Percentiles rank a stretch among this genome's conserved stretches.
These are phyloP conservation scores for Trichophaea hybrida DNA, from an alignment of 2,329 filamentous ascomycete species.

Conservation along the genomic window DNA sequence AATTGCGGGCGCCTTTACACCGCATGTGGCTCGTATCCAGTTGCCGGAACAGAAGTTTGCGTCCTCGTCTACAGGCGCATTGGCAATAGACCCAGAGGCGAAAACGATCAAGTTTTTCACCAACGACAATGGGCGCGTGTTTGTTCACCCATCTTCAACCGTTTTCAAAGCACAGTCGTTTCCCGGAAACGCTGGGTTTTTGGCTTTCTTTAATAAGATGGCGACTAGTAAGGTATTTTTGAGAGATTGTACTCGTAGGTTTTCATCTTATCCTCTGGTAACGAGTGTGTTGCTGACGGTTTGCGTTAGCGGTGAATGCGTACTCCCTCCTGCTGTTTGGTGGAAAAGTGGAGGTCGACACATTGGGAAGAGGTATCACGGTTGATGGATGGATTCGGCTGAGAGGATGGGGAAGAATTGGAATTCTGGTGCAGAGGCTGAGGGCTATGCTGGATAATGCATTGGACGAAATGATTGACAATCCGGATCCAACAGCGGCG, in stretches of 20 bases:
- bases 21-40: slow-evolving; percentile 81
- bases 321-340: slow-evolving; percentile 81
- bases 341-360: slow-evolving; percentile 73
- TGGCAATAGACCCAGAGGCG: slow-evolving; percentile 86
- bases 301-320: slow-evolving; percentile 57
- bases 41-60: slow-evolving; percentile 95
- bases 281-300: neutral
- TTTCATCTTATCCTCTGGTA: neutral
- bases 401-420: slow-evolving; percentile 86
- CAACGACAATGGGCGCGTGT: slow-evolving; percentile 71
- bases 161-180: slow-evolving; percentile 74
- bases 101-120: slow-evolving; percentile 86
- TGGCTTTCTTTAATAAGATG: slow-evolving; percentile 87
- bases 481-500: slow-evolving; percentile 43
- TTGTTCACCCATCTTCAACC: slow-evolving; percentile 79
- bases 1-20: slow-evolving; percentile 59
- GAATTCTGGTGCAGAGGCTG: slow-evolving; percentile 70
- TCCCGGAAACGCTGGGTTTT: slow-evolving; percentile 56
- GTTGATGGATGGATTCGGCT: slow-evolving; percentile 84
- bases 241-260: slow-evolving; percentile 72
- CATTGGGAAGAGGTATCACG: slow-evolving; percentile 67
- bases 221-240: slow-evolving; percentile 71
- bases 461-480: slow-evolving; percentile 65
- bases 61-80: slow-evolving; percentile 69
- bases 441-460: slow-evolving; percentile 76